These are phyloP conservation scores for Vicia villosa DNA, from an alignment of 306 rosid genomes.

Conservation along the genomic window DNA sequence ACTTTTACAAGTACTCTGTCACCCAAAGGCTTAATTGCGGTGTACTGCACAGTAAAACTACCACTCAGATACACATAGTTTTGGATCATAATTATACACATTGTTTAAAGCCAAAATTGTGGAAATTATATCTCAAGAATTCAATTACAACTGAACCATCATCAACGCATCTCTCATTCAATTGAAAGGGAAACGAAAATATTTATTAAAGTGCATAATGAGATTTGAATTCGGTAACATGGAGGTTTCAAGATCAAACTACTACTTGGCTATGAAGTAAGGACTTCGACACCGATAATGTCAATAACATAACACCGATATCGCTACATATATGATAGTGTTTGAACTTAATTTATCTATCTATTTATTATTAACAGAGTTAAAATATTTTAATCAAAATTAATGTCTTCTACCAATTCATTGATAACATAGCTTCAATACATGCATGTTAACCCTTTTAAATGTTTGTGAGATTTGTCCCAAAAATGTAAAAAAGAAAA, in stretches of 20 bases:
- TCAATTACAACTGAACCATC: not conserved
- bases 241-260: not conserved
- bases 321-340: too few relatives aligned
- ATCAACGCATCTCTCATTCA: not conserved
- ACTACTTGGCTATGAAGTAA: too few relatives aligned
- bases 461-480: too few relatives aligned
- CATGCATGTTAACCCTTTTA: too few relatives aligned
- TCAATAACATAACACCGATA: too few relatives aligned
- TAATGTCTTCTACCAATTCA: too few relatives aligned
- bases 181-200: not conserved
- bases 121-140: not conserved
- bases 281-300: too few relatives aligned
- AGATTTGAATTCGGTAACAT: not conserved
- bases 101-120: not conserved
- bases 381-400: too few relatives aligned
- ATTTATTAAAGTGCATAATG: not conserved
- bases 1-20: conserved; percentile 78
- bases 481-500: too few relatives aligned
- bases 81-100: not conserved
- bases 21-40: conserved; percentile 75
- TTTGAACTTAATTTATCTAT: too few relatives aligned
- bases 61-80: not conserved
- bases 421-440: too few relatives aligned
- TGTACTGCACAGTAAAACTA: conserved; percentile 54
- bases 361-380: too few relatives aligned